These are phyloP conservation scores for Deinandra increscens DNA, from an alignment of 129 eudicot species.

Conservation along the genomic window DNA sequence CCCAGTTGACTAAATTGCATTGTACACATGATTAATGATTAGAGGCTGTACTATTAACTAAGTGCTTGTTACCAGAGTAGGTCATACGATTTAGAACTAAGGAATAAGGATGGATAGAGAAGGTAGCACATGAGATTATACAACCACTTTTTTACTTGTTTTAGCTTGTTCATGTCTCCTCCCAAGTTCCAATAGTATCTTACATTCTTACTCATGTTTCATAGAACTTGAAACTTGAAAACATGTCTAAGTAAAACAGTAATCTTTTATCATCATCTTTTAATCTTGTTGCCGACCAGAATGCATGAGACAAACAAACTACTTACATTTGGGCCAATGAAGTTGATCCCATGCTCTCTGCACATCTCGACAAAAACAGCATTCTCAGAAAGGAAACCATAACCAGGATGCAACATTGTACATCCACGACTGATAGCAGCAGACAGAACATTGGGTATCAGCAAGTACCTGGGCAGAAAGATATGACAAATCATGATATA, in stretches of 20 bases:
- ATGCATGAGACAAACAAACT: not conserved
- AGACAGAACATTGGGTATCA: constrained; percentile 78
- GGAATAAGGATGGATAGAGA: not conserved
- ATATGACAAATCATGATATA: not conserved
- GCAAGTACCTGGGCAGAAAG: constrained; percentile 56
- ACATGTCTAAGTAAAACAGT: not conserved
- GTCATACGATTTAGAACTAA: not conserved
- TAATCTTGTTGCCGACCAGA: constrained; percentile 7
- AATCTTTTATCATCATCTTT: not conserved
- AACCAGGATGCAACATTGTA: constrained; percentile 99
- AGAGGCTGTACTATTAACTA: not conserved
- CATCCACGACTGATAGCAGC: constrained; percentile 93
- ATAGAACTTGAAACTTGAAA: constrained; percentile 3
- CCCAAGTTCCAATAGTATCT: not conserved
- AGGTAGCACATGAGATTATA: not conserved
- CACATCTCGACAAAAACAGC: constrained; percentile 96
- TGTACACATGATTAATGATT: not conserved
- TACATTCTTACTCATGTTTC: constrained; percentile 17
- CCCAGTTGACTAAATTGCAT: not conserved
- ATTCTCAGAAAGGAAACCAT: constrained; percentile 93
- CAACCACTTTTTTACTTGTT: not conserved
- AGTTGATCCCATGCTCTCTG: constrained; percentile 85
- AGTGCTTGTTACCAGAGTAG: not conserved
- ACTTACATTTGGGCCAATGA: constrained; percentile 91
- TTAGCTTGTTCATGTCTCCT: constrained; percentile 1